Evolutionary conservation across 306 rosid species (phyloP).

Genomic region (Carpinus fangiana): DNA sequence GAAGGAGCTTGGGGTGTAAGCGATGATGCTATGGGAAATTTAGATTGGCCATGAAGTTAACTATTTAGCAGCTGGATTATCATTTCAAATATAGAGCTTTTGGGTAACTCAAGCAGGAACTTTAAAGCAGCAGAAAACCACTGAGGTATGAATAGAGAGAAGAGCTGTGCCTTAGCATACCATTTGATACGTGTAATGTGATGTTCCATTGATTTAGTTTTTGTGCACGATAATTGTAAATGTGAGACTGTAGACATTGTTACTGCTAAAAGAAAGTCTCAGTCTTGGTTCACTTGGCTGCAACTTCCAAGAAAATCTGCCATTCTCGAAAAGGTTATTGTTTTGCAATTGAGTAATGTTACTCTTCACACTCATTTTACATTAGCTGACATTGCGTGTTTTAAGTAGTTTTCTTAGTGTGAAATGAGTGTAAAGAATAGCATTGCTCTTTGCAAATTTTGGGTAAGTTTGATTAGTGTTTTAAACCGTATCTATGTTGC

Average conservation of each 20-base stretch:
- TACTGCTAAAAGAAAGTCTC: neutral
- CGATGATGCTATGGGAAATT: conserved; percentile 44
- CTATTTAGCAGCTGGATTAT: conserved; percentile 10
- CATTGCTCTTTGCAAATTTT: too few species aligned
- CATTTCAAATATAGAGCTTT: neutral
- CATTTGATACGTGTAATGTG: conserved; percentile 4
- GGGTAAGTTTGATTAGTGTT: too few species aligned
- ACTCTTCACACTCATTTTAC: too few species aligned
- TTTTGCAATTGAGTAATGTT: too few species aligned
- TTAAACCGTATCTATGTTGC: too few species aligned
- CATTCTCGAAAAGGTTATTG: neutral
- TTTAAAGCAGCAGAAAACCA: neutral
- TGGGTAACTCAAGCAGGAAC: neutral
- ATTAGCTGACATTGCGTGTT: too few species aligned
- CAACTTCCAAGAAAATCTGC: conserved; percentile 1
- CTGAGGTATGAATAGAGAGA: conserved; percentile 1
- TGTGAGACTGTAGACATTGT: neutral
- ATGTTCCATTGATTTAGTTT: neutral
- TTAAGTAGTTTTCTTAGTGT: too few species aligned
- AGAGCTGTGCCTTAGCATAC: conserved; percentile 17
- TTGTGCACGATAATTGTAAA: conserved; percentile 1
- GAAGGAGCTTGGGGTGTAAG: conserved; percentile 71
- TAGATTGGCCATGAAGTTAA: conserved; percentile 62
- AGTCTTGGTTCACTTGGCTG: conserved; percentile 9
- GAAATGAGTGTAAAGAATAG: too few species aligned